Evolutionary conservation across 257 asterid genomes (phyloP), one percentile per base, ranked within the genome.

Genomic region (Lycium ferocissimum): DNA sequence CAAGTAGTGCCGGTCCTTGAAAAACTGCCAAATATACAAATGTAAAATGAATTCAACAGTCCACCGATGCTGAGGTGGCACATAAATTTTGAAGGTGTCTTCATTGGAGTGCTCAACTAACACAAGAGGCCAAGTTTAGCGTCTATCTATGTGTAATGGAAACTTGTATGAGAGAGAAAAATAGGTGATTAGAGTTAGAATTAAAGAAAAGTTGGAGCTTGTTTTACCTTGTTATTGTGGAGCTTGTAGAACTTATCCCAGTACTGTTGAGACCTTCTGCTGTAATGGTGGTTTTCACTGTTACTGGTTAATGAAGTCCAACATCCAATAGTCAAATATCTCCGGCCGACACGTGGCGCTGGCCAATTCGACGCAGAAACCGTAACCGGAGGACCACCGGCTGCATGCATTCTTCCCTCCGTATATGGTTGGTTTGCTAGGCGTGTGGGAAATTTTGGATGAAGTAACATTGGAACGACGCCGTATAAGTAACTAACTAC

Each of bases 181-280:
- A 0, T 40, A 40, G 6, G 45, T 40, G 6, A 40, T 40, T 40
- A 40, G 3, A 40, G 45, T 40, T 40, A 3, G 45, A 40, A 40
- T 40, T 4, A 3, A 6, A 51, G 15, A 22, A 37, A 69, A 51
- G 51, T 47, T 11, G 14, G 26, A 69, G 26, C 13, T 14, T 37
- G 7, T 43, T 7, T 43, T 85, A 95, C 98, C 98, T 94, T 95
- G 87, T 88, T 86, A 79, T 92, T 91, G 85, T 95, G 98, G 89
- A 89, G 92, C 90, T 91, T 88, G 91, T 95, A 94, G 85, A 95
- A 95, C 86, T 83, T 92, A 80, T 95, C 92, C 97, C 98, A 92
- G 87, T 75, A 88, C 75, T 86, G 88, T 2, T 84, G 84, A 80
- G 95, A 86, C 59, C 89, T 90, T 69, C 89, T 88, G 89, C 86